Evolutionary conservation across 2,329 filamentous ascomycete genomes (phyloP).

Genomic region (Scytalidium sp.): DNA sequence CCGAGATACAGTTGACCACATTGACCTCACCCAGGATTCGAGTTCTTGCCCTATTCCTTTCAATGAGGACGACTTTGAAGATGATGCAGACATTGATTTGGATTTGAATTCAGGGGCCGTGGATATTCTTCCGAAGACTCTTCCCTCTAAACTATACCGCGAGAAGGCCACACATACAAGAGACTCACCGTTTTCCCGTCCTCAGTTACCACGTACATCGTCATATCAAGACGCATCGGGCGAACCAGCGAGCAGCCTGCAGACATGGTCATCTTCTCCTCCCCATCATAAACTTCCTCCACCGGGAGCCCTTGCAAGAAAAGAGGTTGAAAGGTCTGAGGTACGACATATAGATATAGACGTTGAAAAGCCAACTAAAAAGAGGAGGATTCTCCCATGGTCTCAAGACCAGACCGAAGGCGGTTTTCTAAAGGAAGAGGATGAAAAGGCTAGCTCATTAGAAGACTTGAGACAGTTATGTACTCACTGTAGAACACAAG

Average conservation of each 20-base stretch:
- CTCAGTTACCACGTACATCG: neutral
- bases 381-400: constrained; percentile 30
- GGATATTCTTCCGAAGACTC: constrained; percentile 40
- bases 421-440: constrained; percentile 17
- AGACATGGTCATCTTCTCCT: constrained; percentile 42
- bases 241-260: constrained; percentile 23
- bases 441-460: constrained; percentile 10
- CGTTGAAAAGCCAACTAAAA: constrained; percentile 24
- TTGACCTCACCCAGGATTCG: constrained; percentile 32
- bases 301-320: constrained; percentile 12
- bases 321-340: constrained; percentile 8
- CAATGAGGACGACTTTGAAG: constrained; percentile 81
- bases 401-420: constrained; percentile 27
- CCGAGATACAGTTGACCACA: constrained; percentile 34
- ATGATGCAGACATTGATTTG: constrained; percentile 73
- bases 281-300: constrained; percentile 38
- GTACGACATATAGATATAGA: constrained; percentile 1
- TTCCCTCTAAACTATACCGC: constrained; percentile 14
- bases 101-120: constrained; percentile 49
- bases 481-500: constrained; percentile 14
- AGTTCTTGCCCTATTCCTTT: constrained; percentile 47
- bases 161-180: neutral
- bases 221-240: neutral
- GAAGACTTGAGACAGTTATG: constrained; percentile 13
- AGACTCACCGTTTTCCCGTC: neutral